Base-by-base conservation (phyloP, 1,139 yeast genomes). In the Sugiyamaella castrensis region DNA sequence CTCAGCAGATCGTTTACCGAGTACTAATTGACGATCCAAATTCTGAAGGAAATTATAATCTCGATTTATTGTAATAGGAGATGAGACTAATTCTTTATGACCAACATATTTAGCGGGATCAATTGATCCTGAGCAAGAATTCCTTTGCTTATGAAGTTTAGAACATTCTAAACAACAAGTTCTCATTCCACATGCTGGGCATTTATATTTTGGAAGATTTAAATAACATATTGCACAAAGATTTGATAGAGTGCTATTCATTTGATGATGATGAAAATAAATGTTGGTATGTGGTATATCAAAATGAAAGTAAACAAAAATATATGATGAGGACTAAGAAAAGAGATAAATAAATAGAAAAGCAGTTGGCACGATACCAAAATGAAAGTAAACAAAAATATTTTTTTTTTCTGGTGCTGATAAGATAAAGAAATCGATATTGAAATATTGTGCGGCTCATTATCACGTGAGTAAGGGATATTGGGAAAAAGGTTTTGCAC, bases 101-200 rank as follows among this genome's bases (percentile, higher is more conserved):
- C 78, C 58, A 1, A 86, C 70, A 62, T 81, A 88, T 48, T 71
- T 71, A 1, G 88, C 73, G 29, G 78, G 80, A 61, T 85, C 88
- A 30, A 81, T 75, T 30, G 63, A 57, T 0, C 98, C 98, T 7
- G 80, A 68, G 63, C 98, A 91, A 30, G 74, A 73, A 9, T 76
- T 71, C 50, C 76, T 77, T 10, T 59, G 61, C 66, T 89, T 88
- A 63, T 91, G 98, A 31, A 73, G 63, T 54, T 78, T 80, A 24
- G 85, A 87, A 68, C 97, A 91, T 4, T 61, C 74, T 11, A 86
- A 64, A 0, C 87, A 80, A 64, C 98, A 91, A 0, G 94, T 84
- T 51, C 71, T 74, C 12, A 71, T 65, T 8, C 70, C 71, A 63
- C 98, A 91, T 9, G 85, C 83, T 0, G 98, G 97, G 64, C 98